A percentile compares a stretch with the other conserved stretches of the same genome.
Conservation (phyloP, 2,329 filamentous ascomycete species). For the Trichoderma guizhouense region DNA sequence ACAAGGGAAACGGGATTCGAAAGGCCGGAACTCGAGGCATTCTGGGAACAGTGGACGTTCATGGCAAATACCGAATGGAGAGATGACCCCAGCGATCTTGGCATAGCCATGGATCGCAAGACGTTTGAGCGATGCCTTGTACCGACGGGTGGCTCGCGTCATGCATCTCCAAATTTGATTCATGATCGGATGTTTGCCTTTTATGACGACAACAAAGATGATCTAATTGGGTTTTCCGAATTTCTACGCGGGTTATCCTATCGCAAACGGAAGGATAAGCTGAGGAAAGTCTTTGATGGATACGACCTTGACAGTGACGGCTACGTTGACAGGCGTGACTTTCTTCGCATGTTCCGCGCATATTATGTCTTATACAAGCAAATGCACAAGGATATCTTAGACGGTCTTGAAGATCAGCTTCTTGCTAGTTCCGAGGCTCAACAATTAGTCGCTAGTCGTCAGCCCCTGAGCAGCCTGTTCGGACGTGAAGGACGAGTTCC, state of each 20-base stretch:
- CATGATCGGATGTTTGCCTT: slow-evolving; percentile 97
- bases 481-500: slow-evolving; percentile 70
- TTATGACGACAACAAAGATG: slow-evolving; percentile 88
- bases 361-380: slow-evolving; percentile 91
- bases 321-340: slow-evolving; percentile 79
- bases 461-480: slow-evolving; percentile 71
- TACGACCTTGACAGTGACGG: slow-evolving; percentile 91
- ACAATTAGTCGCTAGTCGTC: slow-evolving; percentile 70
- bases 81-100: slow-evolving; percentile 72
- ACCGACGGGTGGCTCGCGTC: slow-evolving; percentile 74
- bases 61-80: slow-evolving; percentile 83
- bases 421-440: slow-evolving; percentile 72
- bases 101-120: slow-evolving; percentile 82
- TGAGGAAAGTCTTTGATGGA: slow-evolving; percentile 74
- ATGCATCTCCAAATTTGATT: slow-evolving; percentile 80
- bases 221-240: slow-evolving; percentile 86
- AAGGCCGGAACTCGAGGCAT: slow-evolving; percentile 80
- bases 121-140: slow-evolving; percentile 91
- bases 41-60: slow-evolving; percentile 96
- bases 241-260: slow-evolving; percentile 81
- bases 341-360: slow-evolving; percentile 85
- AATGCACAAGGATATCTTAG: slow-evolving; percentile 79
- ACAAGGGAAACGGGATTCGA: slow-evolving; percentile 75
- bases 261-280: slow-evolving; percentile 63
- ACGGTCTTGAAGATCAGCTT: slow-evolving; percentile 73